Evolutionary conservation across 2,329 filamentous ascomycete species (phyloP).

Genomic region (Mollisia scopiformis): DNA sequence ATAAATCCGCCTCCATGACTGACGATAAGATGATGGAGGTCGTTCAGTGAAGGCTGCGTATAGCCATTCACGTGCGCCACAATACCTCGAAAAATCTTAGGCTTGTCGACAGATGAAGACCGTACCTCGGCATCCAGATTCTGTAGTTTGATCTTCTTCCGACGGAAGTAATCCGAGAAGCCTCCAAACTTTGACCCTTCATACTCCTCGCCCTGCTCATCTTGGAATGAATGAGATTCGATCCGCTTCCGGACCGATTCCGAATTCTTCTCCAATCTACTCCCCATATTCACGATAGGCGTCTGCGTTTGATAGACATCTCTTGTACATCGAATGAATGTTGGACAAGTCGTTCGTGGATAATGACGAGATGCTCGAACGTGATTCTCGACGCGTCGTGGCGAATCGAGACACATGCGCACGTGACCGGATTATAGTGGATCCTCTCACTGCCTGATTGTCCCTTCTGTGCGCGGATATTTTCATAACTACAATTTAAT

Average conservation of each 20-base stretch:
- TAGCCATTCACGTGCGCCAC: conserved; percentile 95
- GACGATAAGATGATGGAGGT: conserved; percentile 87
- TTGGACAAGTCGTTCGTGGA: not conserved
- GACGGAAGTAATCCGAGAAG: conserved; percentile 87
- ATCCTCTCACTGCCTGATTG: no score
- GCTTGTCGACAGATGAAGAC: conserved; percentile 67
- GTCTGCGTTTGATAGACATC: not conserved
- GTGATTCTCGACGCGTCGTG: not conserved
- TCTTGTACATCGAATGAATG: not conserved
- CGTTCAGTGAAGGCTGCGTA: conserved; percentile 88
- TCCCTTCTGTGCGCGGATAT: no score
- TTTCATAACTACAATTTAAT: no score
- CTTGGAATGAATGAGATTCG: conserved; percentile 70
- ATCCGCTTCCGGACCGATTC: conserved; percentile 63
- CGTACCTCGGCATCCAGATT: conserved; percentile 87
- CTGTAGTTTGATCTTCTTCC: conserved; percentile 96
- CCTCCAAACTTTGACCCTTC: conserved; percentile 84
- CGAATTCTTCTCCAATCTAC: conserved; percentile 65
- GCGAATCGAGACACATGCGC: not conserved
- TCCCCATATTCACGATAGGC: conserved; percentile 51
- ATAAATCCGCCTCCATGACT: conserved; percentile 92
- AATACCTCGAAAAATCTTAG: conserved; percentile 86
- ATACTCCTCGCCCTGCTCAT: conserved; percentile 91
- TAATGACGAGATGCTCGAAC: not conserved
- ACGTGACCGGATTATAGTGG: not conserved